A percentile compares a stretch with the other conserved stretches of the same genome.
These are phyloP conservation scores for Flaveria robusta DNA, from an alignment of 129 eudicot genomes.

Conservation along the genomic window DNA sequence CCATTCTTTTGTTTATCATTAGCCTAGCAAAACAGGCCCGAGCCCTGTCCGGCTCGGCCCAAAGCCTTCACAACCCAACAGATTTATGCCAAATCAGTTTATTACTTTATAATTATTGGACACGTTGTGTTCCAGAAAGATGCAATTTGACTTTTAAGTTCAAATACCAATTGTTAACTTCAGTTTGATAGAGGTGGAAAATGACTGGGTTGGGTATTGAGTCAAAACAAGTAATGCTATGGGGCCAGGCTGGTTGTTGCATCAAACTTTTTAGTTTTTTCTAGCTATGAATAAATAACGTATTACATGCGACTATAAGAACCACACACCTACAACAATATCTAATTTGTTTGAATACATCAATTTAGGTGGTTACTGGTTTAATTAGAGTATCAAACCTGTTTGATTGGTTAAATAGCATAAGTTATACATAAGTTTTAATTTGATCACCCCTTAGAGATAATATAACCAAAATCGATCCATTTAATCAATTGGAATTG, in stretches of 20 bases:
- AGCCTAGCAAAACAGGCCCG: no score
- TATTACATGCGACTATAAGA: neutral
- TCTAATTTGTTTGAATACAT: neutral
- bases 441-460: neutral
- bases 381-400: neutral
- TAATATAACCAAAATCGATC: neutral
- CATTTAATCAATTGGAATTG: neutral
- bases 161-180: neutral
- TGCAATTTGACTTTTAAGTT: neutral
- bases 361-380: neutral
- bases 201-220: neutral
- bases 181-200: constrained; percentile 4
- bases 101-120: constrained; percentile 6
- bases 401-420: neutral
- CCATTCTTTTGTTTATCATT: no score
- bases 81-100: constrained; percentile 3
- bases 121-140: neutral
- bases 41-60: no score
- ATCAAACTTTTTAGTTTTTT: neutral
- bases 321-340: neutral
- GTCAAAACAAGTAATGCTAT: neutral
- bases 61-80: no score
- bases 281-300: neutral
- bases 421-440: neutral
- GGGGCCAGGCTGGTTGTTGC: neutral